A percentile compares a stretch with the other conserved stretches of the same genome.
Evolutionary conservation across 1,139 yeast species (phyloP).

Genomic region (Geotrichum macrosporum): DNA sequence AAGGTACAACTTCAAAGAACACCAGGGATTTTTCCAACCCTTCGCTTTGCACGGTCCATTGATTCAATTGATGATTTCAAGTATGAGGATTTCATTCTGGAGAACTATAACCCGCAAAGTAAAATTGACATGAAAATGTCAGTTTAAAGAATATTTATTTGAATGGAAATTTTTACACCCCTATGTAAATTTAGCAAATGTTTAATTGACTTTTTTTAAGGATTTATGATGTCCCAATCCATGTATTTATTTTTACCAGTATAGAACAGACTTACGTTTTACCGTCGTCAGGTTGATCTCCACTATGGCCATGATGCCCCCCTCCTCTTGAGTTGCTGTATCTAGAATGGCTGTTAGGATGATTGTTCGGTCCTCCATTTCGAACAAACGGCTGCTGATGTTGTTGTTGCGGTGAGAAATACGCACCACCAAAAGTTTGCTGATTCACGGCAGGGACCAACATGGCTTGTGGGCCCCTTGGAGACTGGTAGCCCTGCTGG

Average conservation of each 20-base stretch:
- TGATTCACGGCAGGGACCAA: slow-evolving; percentile 18
- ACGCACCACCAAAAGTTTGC: slow-evolving; percentile 5
- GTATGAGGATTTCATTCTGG: slow-evolving; percentile 79
- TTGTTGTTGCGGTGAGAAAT: slow-evolving; percentile 17
- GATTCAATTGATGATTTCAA: slow-evolving; percentile 77
- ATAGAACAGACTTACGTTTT: neutral
- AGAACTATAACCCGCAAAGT: slow-evolving; percentile 73
- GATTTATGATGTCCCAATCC: too few relatives aligned
- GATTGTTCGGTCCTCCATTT: neutral
- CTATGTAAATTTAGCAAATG: too few relatives aligned
- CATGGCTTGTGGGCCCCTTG: slow-evolving; percentile 20
- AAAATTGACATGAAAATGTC: slow-evolving; percentile 85
- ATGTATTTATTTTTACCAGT: too few relatives aligned
- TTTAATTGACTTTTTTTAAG: too few relatives aligned
- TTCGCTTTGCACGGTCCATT: slow-evolving; percentile 63
- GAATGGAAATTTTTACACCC: too few relatives aligned
- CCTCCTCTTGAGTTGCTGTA: neutral
- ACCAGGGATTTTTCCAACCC: slow-evolving; percentile 77
- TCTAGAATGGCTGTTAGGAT: slow-evolving; percentile 6
- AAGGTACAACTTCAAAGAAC: slow-evolving; percentile 67
- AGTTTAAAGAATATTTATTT: slow-evolving; percentile 37
- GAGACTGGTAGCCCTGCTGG: slow-evolving; percentile 19
- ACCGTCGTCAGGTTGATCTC: neutral
- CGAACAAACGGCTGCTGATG: slow-evolving; percentile 11
- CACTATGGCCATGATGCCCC: slow-evolving; percentile 1